phyloP scores from a whole-genome alignment of 345 rosid genomes.

The Geranium brycei region DNA sequence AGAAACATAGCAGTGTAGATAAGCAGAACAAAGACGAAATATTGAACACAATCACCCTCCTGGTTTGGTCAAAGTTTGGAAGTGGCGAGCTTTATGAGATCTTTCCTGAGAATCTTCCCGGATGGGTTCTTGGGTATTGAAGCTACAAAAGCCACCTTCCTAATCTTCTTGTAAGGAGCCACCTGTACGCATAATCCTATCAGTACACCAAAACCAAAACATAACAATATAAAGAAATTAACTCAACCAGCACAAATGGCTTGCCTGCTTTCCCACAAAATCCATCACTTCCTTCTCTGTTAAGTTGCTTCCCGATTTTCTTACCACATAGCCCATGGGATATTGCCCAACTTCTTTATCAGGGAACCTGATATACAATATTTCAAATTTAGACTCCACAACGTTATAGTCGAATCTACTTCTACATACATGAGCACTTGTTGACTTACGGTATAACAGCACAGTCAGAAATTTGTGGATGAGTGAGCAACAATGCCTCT shows the following conservation, averaged over 20 bases:
- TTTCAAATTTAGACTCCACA: neutral
- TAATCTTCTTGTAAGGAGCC: constrained; percentile 66
- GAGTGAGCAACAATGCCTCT: constrained; percentile 65
- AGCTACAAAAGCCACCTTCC: constrained; percentile 45
- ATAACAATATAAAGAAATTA: neutral
- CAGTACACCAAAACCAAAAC: neutral
- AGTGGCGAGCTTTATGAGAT: constrained; percentile 61
- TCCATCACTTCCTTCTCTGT: constrained; percentile 45
- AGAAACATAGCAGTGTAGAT: no score
- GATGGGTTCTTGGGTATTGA: constrained; percentile 69
- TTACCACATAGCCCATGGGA: constrained; percentile 78
- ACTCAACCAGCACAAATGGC: neutral
- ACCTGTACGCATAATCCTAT: constrained; percentile 27
- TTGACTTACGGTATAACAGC: constrained; percentile 77
- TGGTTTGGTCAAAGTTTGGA: constrained; percentile 38
- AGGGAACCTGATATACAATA: constrained; percentile 42
- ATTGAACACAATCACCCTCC: neutral
- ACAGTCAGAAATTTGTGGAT: constrained; percentile 55
- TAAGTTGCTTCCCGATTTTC: constrained; percentile 39
- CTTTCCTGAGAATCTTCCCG: constrained; percentile 77
- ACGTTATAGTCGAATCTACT: no score
- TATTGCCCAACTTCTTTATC: constrained; percentile 68
- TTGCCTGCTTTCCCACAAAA: constrained; percentile 54
- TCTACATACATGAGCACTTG: no score
- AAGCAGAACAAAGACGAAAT: neutral